Percentiles rank a stretch among this genome's conserved stretches.
Conservation (phyloP, 2,329 filamentous ascomycete species). For the Stagonosporopsis cucurbitacearum region DNA sequence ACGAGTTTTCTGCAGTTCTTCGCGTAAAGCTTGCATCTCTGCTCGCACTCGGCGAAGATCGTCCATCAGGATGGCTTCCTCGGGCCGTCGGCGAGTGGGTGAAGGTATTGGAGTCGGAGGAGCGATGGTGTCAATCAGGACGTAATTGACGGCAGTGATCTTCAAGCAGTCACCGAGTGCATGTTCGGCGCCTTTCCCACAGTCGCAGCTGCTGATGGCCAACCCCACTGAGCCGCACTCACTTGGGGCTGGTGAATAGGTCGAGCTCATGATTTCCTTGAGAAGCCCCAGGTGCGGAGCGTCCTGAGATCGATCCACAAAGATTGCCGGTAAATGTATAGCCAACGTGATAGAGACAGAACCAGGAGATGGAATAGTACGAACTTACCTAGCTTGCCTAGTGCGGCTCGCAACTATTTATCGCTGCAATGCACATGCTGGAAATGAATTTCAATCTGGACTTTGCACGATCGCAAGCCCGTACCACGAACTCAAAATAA, state of each 20-base stretch:
- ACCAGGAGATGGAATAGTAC: neutral
- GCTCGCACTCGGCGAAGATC: conserved; percentile 3
- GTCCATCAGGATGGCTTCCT: conserved; percentile 5
- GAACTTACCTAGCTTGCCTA: neutral
- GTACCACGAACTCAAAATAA: neutral
- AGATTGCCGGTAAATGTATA: neutral
- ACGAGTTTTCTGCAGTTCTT: conserved; percentile 1
- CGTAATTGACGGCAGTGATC: neutral
- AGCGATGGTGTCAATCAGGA: neutral
- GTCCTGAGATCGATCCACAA: neutral
- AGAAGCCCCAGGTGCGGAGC: neutral
- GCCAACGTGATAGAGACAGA: neutral
- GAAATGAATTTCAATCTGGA: neutral
- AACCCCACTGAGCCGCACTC: conserved; percentile 1
- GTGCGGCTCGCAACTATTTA: neutral
- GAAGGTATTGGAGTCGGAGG: conserved; percentile 1
- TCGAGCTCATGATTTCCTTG: conserved; percentile 1
- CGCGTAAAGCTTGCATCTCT: conserved; percentile 5
- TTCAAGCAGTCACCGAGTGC: conserved; percentile 1
- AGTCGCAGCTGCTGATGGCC: neutral
- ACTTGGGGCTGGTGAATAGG: conserved; percentile 6
- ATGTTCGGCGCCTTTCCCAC: neutral
- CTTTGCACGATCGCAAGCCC: neutral
- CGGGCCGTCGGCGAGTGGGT: conserved; percentile 1
- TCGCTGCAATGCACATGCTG: neutral